Percentiles rank a stretch among this genome's conserved stretches.
Evolutionary conservation across 768 basidiomycete genomes (phyloP).

Genomic region (Mycena olivaceomarginata): DNA sequence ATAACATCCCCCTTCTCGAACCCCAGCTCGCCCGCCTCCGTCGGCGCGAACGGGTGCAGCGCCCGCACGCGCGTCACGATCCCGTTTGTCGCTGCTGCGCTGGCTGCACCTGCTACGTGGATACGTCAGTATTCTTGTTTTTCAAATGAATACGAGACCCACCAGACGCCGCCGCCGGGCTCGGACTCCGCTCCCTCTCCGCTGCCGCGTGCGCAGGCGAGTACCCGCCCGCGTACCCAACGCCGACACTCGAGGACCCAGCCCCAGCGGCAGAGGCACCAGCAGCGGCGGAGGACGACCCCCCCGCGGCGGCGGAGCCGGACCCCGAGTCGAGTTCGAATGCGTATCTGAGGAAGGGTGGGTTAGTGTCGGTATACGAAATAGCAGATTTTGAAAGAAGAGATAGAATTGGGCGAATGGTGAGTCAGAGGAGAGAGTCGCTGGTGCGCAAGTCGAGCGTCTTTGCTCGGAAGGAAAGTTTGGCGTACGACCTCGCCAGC

Average conservation of each 20-base stretch:
- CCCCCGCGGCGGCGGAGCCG: slow-evolving; percentile 27
- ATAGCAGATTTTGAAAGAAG: no score
- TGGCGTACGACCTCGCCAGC: no score
- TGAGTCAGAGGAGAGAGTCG: no score
- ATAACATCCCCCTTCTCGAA: slow-evolving; percentile 96
- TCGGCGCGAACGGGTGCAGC: slow-evolving; percentile 91
- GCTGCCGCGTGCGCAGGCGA: slow-evolving; percentile 35
- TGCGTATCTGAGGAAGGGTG: no score
- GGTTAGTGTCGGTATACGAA: no score
- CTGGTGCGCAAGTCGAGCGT: no score
- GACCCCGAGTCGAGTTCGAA: background rate
- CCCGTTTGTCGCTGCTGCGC: slow-evolving; percentile 28
- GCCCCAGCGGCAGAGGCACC: slow-evolving; percentile 24
- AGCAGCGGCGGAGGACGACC: slow-evolving; percentile 37
- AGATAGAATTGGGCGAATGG: no score
- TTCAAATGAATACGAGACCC: no score
- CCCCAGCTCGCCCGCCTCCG: slow-evolving; percentile 91
- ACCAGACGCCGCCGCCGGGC: slow-evolving; percentile 10
- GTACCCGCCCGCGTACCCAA: slow-evolving; percentile 33
- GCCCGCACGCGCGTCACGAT: slow-evolving; percentile 92
- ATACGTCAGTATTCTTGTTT: background rate
- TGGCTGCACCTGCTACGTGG: background rate
- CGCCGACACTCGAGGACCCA: background rate
- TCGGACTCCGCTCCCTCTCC: slow-evolving; percentile 40
- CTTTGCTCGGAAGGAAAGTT: no score